A percentile compares a stretch with the other conserved stretches of the same genome.
Conservation (phyloP, 2,329 filamentous ascomycete species). For the Exophiala sideris region DNA sequence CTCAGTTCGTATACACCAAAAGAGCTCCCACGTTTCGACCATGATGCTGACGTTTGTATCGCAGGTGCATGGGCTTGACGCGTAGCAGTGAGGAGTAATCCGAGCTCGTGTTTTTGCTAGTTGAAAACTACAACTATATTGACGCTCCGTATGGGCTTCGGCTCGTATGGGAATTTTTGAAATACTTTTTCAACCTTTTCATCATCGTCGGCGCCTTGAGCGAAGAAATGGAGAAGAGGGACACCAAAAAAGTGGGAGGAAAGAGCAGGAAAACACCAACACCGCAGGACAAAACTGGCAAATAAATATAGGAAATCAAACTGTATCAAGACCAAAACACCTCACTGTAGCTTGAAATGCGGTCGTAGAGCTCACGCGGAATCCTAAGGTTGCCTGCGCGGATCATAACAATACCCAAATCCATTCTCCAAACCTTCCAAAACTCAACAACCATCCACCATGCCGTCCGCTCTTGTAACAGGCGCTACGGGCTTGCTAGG, state of each 20-base stretch:
- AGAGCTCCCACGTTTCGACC: too few relatives aligned
- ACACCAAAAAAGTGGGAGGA: neutral
- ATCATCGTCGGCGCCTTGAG: constrained; percentile 23
- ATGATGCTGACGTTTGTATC: too few relatives aligned
- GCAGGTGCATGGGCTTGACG: constrained; percentile 49
- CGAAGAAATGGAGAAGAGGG: constrained; percentile 25
- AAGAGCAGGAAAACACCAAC: neutral
- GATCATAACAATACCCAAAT: too few relatives aligned
- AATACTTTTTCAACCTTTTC: constrained; percentile 34
- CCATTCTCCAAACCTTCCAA: constrained; percentile 3
- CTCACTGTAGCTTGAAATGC: too few relatives aligned
- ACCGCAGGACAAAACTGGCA: neutral
- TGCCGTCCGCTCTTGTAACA: constrained; percentile 65
- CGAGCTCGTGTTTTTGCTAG: constrained; percentile 81
- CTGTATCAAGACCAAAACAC: neutral
- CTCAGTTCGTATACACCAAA: too few relatives aligned
- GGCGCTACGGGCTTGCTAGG: constrained; percentile 83
- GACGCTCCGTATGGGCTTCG: constrained; percentile 69
- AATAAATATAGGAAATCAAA: neutral
- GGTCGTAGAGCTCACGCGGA: too few relatives aligned
- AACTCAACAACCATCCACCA: constrained; percentile 19
- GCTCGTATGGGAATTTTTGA: constrained; percentile 76
- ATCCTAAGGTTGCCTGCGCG: too few relatives aligned
- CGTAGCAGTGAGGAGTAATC: constrained; percentile 79
- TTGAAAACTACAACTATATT: constrained; percentile 73